Conservation (phyloP, 1,284 basidiomycete genomes). For the Pascua sp. region DNA sequence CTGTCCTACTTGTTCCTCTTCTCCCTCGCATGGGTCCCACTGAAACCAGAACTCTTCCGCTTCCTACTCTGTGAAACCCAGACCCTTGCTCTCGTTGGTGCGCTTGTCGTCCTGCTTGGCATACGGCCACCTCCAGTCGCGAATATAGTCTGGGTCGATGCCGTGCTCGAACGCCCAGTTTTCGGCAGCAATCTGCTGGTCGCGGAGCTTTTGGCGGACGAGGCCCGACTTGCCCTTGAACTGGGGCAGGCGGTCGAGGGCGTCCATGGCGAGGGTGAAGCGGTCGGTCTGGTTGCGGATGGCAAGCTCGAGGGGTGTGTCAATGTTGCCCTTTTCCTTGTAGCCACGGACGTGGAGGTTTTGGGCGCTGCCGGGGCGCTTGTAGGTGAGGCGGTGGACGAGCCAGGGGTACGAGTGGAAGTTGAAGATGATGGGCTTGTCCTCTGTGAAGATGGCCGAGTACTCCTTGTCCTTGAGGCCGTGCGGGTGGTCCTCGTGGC, state of each 20-base stretch:
- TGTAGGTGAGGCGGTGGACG: slow-evolving; percentile 1
- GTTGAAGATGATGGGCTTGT: slow-evolving; percentile 71
- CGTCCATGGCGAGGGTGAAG: slow-evolving; percentile 40
- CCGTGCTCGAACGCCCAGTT: too few species aligned
- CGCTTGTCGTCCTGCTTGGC: too few species aligned
- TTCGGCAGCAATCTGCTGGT: too few species aligned
- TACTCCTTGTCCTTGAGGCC: slow-evolving; percentile 64
- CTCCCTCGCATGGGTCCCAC: too few species aligned
- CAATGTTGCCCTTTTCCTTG: slow-evolving; percentile 32
- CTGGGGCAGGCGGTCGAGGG: slow-evolving; percentile 33
- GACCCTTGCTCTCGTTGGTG: too few species aligned
- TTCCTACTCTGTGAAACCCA: too few species aligned
- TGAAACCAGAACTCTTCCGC: too few species aligned
- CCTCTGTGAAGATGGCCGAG: slow-evolving; percentile 64
- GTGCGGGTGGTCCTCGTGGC: slow-evolving; percentile 59
- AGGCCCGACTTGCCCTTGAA: slow-evolving; percentile 17
- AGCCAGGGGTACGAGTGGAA: slow-evolving; percentile 62
- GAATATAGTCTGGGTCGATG: too few species aligned
- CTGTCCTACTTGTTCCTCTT: too few species aligned
- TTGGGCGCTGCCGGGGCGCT: not conserved
- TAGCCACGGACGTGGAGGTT: slow-evolving; percentile 37
- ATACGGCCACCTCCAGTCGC: too few species aligned
- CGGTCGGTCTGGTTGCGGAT: slow-evolving; percentile 40
- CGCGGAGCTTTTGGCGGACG: not conserved
- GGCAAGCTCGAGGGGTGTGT: slow-evolving; percentile 29